Evolutionary conservation across 2,329 filamentous ascomycete genomes (phyloP).

Genomic region (Alternaria ethzedia): DNA sequence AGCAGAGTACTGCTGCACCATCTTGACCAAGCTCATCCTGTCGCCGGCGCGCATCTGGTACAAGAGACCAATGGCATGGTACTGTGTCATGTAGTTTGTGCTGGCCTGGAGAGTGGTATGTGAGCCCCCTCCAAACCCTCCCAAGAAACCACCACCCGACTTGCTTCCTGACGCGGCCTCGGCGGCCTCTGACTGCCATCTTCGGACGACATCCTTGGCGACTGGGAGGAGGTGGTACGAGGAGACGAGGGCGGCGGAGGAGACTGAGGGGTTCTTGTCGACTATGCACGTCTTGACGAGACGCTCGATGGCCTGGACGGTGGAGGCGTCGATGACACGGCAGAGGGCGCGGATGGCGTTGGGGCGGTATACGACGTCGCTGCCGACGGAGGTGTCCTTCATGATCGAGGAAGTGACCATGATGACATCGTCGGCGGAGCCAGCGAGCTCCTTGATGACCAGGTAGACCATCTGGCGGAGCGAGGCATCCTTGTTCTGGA

Average conservation of each 20-base stretch:
- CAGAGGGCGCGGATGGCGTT: constrained; percentile 96
- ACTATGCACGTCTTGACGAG: constrained; percentile 99
- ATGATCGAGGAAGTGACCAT: constrained; percentile 99
- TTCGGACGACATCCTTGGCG: constrained; percentile 89
- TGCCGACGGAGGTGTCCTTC: constrained; percentile 97
- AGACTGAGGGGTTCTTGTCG: constrained; percentile 97
- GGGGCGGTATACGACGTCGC: constrained; percentile 80
- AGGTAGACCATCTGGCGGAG: constrained; percentile 99
- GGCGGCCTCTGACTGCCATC: constrained; percentile 98
- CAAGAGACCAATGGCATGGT: constrained; percentile 94
- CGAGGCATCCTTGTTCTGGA: constrained; percentile 99
- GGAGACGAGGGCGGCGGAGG: constrained; percentile 92
- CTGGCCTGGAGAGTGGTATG: constrained; percentile 72
- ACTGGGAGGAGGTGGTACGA: constrained; percentile 98
- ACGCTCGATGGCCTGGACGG: constrained; percentile 96
- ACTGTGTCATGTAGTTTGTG: constrained; percentile 97
- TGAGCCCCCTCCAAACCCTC: constrained; percentile 85
- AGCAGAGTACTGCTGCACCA: constrained; percentile 98
- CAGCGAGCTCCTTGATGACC: constrained; percentile 95
- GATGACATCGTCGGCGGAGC: constrained; percentile 96
- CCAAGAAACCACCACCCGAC: constrained; percentile 85
- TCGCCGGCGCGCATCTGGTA: constrained; percentile 99
- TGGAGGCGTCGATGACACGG: constrained; percentile 93
- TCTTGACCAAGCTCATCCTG: constrained; percentile 98
- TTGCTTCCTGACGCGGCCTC: constrained; percentile 92